Base-by-base conservation (phyloP, 495 filamentous ascomycete genomes). In the Penicillium canescens region DNA sequence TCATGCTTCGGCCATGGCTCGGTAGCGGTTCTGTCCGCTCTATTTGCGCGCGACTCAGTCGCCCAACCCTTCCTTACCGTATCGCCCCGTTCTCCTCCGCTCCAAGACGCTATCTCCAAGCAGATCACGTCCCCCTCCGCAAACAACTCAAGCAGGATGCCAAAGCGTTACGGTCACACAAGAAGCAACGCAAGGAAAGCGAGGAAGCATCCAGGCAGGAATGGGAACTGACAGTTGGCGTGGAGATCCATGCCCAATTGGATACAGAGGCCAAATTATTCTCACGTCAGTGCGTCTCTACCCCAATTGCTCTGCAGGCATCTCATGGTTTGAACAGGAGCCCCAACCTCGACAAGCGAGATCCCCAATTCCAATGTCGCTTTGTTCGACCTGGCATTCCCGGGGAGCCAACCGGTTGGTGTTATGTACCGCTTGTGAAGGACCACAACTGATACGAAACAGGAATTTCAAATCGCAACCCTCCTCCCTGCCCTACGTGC, bases 241-340 rank as follows among this genome's bases (percentile, higher is more conserved):
- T 99, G 61, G 94, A 99, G 72, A 92, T 99, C 60, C 95, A 99
- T 68, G 94, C 95, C 10, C 93, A 98, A 66, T 76, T 99, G 59
- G 93, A 97, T 66, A 93, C 92, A 2, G 78, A 81, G 6, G 73
- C 78, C 56, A 96, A 97, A 69, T 77, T 98, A 51, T 97, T 98
- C 75, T 93, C 90, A 0, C 65, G 81, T 80, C 54, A 11, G 71
- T 67, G n/a, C 40, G 59, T 33, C 43, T 46, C 38, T 21, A 11
- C 35, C 20, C 31, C 47, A 18, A 6, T 23, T 23, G 21, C 8
- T 10, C 33, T 14, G 10, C 11, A 14, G 44, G 36, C 16, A 10
- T 41, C 36, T 43, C 28, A 36, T 42, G 24, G 13, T 12, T 28
- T 46, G 18, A 48, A 46, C 43, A 82, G 79, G 69, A 52, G 93